Percentiles rank a stretch among this genome's conserved stretches.
Conservation (phyloP, 495 filamentous ascomycete species). For the Neurospora sp. region DNA sequence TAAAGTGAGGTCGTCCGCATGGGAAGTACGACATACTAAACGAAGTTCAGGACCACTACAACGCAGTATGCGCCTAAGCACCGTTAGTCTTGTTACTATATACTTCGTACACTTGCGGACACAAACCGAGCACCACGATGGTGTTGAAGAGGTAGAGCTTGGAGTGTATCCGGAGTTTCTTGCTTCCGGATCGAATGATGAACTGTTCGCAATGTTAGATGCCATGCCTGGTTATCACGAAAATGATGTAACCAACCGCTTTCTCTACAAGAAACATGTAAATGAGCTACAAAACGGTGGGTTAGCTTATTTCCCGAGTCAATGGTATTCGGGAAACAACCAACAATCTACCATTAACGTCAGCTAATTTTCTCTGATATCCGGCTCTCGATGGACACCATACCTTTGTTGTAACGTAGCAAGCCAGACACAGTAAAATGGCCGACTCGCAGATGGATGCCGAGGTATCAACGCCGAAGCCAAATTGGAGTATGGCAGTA, state of each 20-base stretch:
- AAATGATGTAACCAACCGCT: conserved; percentile 25
- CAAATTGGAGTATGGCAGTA: conserved; percentile 39
- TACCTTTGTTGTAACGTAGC: conserved; percentile 46
- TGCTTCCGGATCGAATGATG: conserved; percentile 33
- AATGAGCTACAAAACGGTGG: conserved; percentile 28
- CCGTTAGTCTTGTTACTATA: conserved; percentile 2
- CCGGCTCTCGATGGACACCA: not conserved
- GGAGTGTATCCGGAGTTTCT: conserved; percentile 33
- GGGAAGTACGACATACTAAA: conserved; percentile 30
- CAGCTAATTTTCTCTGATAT: not conserved
- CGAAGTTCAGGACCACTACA: conserved; percentile 39
- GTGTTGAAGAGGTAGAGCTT: conserved; percentile 42
- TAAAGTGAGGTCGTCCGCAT: not conserved
- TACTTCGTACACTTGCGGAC: not conserved
- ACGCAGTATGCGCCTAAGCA: conserved; percentile 31
- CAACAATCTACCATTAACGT: conserved; percentile 27
- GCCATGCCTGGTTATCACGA: no score
- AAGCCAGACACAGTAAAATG: conserved; percentile 39
- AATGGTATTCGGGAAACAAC: not conserved
- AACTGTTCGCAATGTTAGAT: conserved; percentile 23
- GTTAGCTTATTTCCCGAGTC: not conserved
- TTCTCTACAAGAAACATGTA: conserved; percentile 46
- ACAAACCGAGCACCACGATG: conserved; percentile 40
- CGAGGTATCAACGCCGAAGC: conserved; percentile 35
- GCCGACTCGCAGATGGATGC: conserved; percentile 33